Percentiles rank a stretch among this genome's conserved stretches.
Evolutionary conservation across 2,329 filamentous ascomycete species (phyloP).

Genomic region (Botrytis cinerea): DNA sequence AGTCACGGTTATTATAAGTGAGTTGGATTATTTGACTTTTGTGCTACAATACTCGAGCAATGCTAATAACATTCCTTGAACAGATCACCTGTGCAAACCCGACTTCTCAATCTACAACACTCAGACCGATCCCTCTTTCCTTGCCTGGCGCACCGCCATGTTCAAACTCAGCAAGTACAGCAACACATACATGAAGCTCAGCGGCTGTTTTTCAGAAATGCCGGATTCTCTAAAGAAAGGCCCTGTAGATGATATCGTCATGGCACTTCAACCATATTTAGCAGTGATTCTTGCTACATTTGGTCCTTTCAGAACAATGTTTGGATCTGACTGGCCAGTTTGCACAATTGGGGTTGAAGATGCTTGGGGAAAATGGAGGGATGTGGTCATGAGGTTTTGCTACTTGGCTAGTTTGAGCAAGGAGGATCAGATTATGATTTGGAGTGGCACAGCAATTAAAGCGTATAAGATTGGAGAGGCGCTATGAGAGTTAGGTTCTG

Average conservation of each 20-base stretch:
- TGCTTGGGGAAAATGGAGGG: conserved; percentile 76
- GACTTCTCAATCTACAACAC: conserved; percentile 65
- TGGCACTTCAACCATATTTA: conserved; percentile 68
- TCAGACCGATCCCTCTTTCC: conserved; percentile 50
- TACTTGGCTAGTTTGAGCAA: conserved; percentile 61
- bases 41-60: background rate
- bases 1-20: conserved; percentile 44
- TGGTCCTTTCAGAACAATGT: conserved; percentile 74
- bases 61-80: conserved; percentile 5
- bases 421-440: conserved; percentile 66
- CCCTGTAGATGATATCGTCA: conserved; percentile 59
- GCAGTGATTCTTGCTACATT: conserved; percentile 72
- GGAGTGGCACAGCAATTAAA: conserved; percentile 69
- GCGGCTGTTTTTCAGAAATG: conserved; percentile 81
- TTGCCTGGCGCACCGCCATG: conserved; percentile 70
- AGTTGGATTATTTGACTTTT: conserved; percentile 22
- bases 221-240: conserved; percentile 52
- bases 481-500: conserved; percentile 26
- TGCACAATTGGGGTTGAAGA: conserved; percentile 65
- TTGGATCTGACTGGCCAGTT: conserved; percentile 91
- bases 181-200: conserved; percentile 87
- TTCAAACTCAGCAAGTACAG: conserved; percentile 64
- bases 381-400: conserved; percentile 68
- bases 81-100: conserved; percentile 90
- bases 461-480: conserved; percentile 61